Evolutionary conservation across 768 basidiomycete species (phyloP).

Genomic region (Pleurotus citrinopileatus): DNA sequence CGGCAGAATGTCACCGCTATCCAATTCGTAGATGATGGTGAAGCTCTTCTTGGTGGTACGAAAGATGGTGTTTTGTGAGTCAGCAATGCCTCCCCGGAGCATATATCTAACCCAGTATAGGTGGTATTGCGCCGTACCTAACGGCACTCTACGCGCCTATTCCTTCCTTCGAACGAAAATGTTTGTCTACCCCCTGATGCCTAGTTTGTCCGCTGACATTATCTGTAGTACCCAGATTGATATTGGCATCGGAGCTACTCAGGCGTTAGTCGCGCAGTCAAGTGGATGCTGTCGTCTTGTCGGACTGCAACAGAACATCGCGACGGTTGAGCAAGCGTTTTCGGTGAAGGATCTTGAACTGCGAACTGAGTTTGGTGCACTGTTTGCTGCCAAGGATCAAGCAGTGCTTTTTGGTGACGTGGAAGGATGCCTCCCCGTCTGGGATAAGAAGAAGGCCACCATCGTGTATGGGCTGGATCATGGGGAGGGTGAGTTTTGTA

Average conservation of each 20-base stretch:
- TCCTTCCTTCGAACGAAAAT: slow-evolving; percentile 57
- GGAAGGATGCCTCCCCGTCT: slow-evolving; percentile 55
- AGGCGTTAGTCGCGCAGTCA: slow-evolving; percentile 51
- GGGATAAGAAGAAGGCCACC: slow-evolving; percentile 54
- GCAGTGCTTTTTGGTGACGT: slow-evolving; percentile 55
- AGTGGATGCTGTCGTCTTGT: slow-evolving; percentile 52
- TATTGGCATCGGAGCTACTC: slow-evolving; percentile 42
- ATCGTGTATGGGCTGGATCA: slow-evolving; percentile 62
- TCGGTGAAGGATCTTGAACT: slow-evolving; percentile 38
- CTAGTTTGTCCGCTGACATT: not conserved
- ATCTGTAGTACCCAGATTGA: slow-evolving; percentile 33
- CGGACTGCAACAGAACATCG: slow-evolving; percentile 46
- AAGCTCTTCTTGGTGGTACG: slow-evolving; percentile 65
- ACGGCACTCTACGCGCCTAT: slow-evolving; percentile 60
- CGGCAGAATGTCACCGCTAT: slow-evolving; percentile 65
- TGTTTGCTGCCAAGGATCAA: slow-evolving; percentile 52
- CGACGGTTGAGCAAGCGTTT: slow-evolving; percentile 52
- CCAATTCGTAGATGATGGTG: slow-evolving; percentile 61
- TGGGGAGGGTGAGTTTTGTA: slow-evolving; percentile 43
- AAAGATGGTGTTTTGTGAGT: slow-evolving; percentile 66
- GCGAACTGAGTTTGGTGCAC: slow-evolving; percentile 41
- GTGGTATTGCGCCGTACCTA: slow-evolving; percentile 69
- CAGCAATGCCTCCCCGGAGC: not conserved
- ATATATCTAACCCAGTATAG: slow-evolving; percentile 26
- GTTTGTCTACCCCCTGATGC: slow-evolving; percentile 32